Conservation (phyloP, 2,329 filamentous ascomycete species). For the Zarea fungicola region DNA sequence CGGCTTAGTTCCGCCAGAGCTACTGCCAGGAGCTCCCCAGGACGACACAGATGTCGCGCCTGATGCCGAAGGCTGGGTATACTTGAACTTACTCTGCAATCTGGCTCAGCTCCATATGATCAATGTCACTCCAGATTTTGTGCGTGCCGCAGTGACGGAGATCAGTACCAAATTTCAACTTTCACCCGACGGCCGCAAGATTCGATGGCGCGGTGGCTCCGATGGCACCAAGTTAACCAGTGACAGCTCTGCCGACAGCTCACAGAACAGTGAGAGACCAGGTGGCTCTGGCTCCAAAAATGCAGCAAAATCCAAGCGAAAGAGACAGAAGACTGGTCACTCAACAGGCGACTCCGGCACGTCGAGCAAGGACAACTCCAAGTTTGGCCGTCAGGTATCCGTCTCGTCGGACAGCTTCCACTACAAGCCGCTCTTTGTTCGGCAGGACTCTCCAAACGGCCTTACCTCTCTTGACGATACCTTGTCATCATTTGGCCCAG, state of each 20-base stretch:
- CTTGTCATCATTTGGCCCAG: slow-evolving; percentile 41
- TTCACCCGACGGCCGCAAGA: slow-evolving; percentile 70
- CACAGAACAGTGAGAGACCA: slow-evolving; percentile 39
- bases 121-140: slow-evolving; percentile 74
- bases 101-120: slow-evolving; percentile 82
- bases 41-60: slow-evolving; percentile 46
- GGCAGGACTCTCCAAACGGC: slow-evolving; percentile 41
- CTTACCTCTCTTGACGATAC: slow-evolving; percentile 45
- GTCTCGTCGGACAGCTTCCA: slow-evolving; percentile 48
- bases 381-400: slow-evolving; percentile 33
- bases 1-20: slow-evolving; percentile 57
- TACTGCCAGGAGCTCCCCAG: slow-evolving; percentile 36
- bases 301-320: slow-evolving; percentile 38
- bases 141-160: slow-evolving; percentile 64
- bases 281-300: slow-evolving; percentile 41
- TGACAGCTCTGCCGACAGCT: slow-evolving; percentile 51
- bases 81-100: slow-evolving; percentile 73
- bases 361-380: slow-evolving; percentile 34
- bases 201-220: slow-evolving; percentile 70
- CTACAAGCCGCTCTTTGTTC: slow-evolving; percentile 59
- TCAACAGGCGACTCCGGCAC: slow-evolving; percentile 30
- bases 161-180: slow-evolving; percentile 72
- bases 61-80: slow-evolving; percentile 72
- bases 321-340: slow-evolving; percentile 40
- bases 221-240: slow-evolving; percentile 62